phyloP scores from a whole-genome alignment of 106 monocot species.

The Acanthochlamys bracteata region DNA sequence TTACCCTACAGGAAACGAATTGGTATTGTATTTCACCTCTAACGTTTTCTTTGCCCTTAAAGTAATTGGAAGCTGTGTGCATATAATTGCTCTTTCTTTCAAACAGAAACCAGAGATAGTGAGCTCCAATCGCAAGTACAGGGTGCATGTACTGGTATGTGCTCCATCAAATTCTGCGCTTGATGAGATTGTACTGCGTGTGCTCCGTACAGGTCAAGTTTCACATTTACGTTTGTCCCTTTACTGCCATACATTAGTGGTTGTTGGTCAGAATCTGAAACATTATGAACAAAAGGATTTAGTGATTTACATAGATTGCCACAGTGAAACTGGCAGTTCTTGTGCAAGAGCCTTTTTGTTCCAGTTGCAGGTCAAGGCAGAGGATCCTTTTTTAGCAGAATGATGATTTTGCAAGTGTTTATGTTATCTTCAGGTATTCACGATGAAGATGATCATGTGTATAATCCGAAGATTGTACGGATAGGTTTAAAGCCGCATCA shows the following conservation, averaged over 20 bases:
- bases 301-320: too few relatives aligned
- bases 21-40: conserved; percentile 38
- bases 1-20: conserved; percentile 72
- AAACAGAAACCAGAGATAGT: conserved; percentile 85
- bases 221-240: too few relatives aligned
- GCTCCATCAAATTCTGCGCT: conserved; percentile 99
- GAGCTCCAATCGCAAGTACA: conserved; percentile 80
- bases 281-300: too few relatives aligned
- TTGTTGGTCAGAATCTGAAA: too few relatives aligned
- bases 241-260: too few relatives aligned
- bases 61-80: not conserved
- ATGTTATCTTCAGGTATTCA: conserved; percentile 57
- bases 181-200: conserved; percentile 93
- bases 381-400: too few relatives aligned
- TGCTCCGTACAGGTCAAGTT: conserved; percentile 61
- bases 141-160: conserved; percentile 95
- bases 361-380: too few relatives aligned
- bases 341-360: too few relatives aligned
- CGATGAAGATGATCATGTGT: conserved; percentile 79
- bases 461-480: conserved; percentile 94
- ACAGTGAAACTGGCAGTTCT: too few relatives aligned
- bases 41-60: not conserved
- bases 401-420: not conserved
- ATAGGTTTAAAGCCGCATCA: conserved; percentile 95
- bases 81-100: conserved; percentile 7